Percentiles rank a stretch among this genome's conserved stretches.
Evolutionary conservation across 345 rosid species (phyloP).

Genomic region (Stellera chamaejasme): DNA sequence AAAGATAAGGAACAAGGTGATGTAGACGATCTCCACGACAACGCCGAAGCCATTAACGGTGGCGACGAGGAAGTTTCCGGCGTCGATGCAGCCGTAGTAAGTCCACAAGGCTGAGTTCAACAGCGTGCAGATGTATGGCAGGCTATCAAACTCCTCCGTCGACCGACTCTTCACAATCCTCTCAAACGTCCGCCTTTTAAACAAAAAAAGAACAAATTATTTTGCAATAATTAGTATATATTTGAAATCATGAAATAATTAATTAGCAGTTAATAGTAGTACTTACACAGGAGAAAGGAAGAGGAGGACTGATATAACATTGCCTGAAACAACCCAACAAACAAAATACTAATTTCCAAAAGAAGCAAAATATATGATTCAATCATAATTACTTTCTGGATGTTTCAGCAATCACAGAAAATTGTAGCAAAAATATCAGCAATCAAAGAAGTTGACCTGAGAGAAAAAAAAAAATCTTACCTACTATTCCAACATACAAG

Average conservation of each 20-base stretch:
- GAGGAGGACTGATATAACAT: slow-evolving; percentile 10
- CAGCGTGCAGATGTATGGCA: slow-evolving; percentile 14
- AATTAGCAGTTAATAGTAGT: not conserved
- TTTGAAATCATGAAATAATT: not conserved
- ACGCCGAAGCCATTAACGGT: slow-evolving; percentile 10
- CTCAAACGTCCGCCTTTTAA: slow-evolving; percentile 5
- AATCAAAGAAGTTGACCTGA: too few species aligned
- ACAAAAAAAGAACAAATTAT: not conserved
- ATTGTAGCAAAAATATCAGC: not conserved
- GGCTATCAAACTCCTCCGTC: slow-evolving; percentile 13
- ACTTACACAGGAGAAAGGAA: slow-evolving; percentile 16
- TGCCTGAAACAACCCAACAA: slow-evolving; percentile 8
- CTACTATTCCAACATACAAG: slow-evolving; percentile 11
- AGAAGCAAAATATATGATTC: too few species aligned
- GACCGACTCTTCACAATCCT: slow-evolving; percentile 10
- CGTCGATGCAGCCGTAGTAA: slow-evolving; percentile 13
- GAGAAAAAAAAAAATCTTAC: not conserved
- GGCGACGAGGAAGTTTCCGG: slow-evolving; percentile 9
- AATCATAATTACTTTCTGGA: not conserved
- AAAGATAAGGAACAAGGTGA: slow-evolving; percentile 7
- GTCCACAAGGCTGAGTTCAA: slow-evolving; percentile 13
- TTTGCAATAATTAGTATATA: not conserved
- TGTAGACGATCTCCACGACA: slow-evolving; percentile 3
- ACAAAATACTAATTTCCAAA: not conserved
- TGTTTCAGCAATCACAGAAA: not conserved